phyloP scores from a whole-genome alignment of 2,329 filamentous ascomycete genomes.

The Zymoseptoria passerinii region DNA sequence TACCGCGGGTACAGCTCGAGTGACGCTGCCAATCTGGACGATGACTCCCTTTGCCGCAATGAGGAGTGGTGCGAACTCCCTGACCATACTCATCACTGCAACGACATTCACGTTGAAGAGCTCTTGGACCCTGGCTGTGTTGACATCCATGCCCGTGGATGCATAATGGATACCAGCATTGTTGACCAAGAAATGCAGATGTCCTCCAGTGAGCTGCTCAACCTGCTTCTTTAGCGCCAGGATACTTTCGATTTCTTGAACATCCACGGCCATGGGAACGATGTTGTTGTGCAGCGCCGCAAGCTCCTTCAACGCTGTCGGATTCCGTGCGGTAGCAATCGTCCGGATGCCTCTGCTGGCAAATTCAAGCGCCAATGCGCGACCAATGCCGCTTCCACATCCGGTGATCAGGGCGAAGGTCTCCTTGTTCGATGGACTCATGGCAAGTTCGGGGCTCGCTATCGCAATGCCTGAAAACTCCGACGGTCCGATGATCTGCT shows the following conservation, averaged over 20 bases:
- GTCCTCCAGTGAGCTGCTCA: neutral
- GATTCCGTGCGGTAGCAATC: neutral
- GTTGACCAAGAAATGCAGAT: constrained; percentile 3
- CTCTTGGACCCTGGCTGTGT: constrained; percentile 12
- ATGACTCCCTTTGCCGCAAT: constrained; percentile 4
- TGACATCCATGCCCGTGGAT: constrained; percentile 16
- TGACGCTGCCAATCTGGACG: constrained; percentile 6
- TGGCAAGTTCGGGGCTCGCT: too few species aligned
- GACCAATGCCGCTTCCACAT: constrained; percentile 75
- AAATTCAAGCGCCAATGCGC: constrained; percentile 72
- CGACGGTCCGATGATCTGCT: too few species aligned
- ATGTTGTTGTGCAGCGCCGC: neutral
- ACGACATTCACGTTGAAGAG: constrained; percentile 24
- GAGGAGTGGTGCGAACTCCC: constrained; percentile 12
- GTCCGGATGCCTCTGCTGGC: neutral
- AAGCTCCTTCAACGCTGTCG: neutral
- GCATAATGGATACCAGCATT: constrained; percentile 25
- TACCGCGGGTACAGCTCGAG: neutral
- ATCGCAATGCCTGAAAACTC: too few species aligned
- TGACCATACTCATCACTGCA: constrained; percentile 13
- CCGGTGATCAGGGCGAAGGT: constrained; percentile 80
- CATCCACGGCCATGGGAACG: neutral
- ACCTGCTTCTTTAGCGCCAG: neutral
- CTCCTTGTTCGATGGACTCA: too few species aligned
- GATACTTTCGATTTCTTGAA: neutral